Conservation (phyloP, 2,329 filamentous ascomycete genomes). For the Microcyclospora pomicola region DNA sequence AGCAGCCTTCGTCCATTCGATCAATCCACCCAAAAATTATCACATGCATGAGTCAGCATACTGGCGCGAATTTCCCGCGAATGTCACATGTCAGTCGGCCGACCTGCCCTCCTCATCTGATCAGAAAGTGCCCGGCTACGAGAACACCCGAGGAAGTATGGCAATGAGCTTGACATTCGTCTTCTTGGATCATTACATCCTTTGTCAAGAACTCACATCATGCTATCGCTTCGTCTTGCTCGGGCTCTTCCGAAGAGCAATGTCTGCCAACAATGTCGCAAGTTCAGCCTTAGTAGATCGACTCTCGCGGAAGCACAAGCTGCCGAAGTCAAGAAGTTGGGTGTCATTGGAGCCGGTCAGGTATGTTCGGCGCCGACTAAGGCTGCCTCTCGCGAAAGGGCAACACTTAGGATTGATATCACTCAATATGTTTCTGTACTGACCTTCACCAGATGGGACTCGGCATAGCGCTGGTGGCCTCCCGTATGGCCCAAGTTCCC, state of each 20-base stretch:
- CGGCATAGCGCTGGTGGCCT: conserved; percentile 88
- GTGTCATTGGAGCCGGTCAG: conserved; percentile 87
- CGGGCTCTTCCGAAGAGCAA: conserved; percentile 4
- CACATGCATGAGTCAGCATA: too few relatives aligned
- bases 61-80: too few relatives aligned
- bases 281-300: conserved; percentile 52
- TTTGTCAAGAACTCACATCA: not conserved
- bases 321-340: conserved; percentile 70
- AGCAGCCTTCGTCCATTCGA: too few relatives aligned
- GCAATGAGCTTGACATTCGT: too few relatives aligned
- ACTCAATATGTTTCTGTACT: not conserved
- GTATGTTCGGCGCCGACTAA: conserved; percentile 43
- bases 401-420: not conserved
- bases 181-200: too few relatives aligned
- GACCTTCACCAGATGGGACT: conserved; percentile 42
- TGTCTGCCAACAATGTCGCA: conserved; percentile 20
- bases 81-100: too few relatives aligned
- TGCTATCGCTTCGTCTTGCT: conserved; percentile 4
- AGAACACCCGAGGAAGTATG: too few relatives aligned
- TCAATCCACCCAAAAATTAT: too few relatives aligned
- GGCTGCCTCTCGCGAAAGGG: too few relatives aligned
- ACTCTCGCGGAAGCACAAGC: conserved; percentile 38
- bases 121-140: too few relatives aligned
- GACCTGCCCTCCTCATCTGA: too few relatives aligned
- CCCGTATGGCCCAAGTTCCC: conserved; percentile 66